Evolutionary conservation across 176 grass and related monocot genomes (phyloP).

Genomic region (Phyllostachys edulis): DNA sequence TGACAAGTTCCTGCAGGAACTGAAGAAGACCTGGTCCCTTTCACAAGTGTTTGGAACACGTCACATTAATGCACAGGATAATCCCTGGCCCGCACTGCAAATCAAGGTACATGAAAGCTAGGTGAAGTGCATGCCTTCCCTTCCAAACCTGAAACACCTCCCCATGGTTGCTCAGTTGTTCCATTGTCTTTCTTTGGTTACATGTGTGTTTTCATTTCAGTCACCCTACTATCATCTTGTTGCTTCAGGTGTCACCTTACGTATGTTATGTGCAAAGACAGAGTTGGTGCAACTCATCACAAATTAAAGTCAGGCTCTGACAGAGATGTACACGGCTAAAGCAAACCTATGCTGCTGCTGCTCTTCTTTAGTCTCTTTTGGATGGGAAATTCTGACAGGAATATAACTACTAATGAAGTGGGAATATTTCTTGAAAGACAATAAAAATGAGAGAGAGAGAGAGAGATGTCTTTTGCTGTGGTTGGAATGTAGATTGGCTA

Average conservation of each 20-base stretch:
- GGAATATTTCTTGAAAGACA: neutral
- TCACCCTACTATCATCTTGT: constrained; percentile 19
- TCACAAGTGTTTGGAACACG: constrained; percentile 35
- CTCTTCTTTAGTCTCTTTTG: neutral
- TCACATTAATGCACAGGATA: constrained; percentile 22
- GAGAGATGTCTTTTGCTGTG: neutral
- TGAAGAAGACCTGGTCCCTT: constrained; percentile 29
- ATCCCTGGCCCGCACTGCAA: neutral
- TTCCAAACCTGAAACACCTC: constrained; percentile 21
- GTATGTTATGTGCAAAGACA: constrained; percentile 49
- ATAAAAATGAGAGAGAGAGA: neutral
- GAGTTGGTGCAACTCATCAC: constrained; percentile 42
- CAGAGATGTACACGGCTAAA: neutral
- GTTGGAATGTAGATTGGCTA: constrained; percentile 44
- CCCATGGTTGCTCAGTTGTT: constrained; percentile 29
- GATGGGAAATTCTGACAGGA: neutral
- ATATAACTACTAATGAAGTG: neutral
- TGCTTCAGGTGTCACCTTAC: constrained; percentile 45
- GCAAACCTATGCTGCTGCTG: neutral
- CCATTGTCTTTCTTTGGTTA: constrained; percentile 4
- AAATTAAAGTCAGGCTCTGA: neutral
- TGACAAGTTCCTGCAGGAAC: constrained; percentile 44
- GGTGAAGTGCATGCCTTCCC: neutral
- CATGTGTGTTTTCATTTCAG: constrained; percentile 26
- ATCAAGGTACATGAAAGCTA: neutral